A percentile compares a stretch with the other conserved stretches of the same genome.
Conservation (phyloP, 2,329 filamentous ascomycete species). For the Conoideocrella luteorostrata region DNA sequence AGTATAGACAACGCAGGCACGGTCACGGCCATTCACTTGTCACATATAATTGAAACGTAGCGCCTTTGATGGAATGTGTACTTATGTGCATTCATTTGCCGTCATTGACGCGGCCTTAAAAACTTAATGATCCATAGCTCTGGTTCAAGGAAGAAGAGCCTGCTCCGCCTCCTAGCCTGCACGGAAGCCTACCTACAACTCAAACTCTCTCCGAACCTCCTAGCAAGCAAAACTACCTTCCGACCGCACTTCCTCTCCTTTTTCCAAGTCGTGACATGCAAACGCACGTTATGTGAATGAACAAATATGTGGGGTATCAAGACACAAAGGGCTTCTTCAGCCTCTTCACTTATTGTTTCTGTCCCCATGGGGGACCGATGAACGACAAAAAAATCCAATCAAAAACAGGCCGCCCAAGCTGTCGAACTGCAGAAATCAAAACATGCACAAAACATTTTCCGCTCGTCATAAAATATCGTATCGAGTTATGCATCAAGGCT, state of each 20-base stretch:
- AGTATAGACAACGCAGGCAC: no score
- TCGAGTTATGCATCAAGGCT: neutral
- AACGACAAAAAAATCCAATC: neutral
- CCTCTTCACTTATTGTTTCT: no score
- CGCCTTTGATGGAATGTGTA: constrained; percentile 1
- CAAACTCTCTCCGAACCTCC: neutral
- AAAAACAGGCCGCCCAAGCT: neutral
- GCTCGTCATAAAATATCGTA: constrained; percentile 1
- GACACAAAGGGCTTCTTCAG: neutral
- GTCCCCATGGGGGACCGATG: no score
- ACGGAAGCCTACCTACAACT: neutral
- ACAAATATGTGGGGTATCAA: constrained; percentile 9
- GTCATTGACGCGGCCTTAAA: neutral
- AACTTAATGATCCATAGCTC: neutral
- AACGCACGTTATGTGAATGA: neutral
- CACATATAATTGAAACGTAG: neutral
- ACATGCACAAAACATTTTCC: no score
- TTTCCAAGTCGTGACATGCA: neutral
- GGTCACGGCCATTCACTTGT: no score
- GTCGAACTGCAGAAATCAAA: no score
- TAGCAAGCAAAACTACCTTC: neutral
- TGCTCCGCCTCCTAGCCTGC: constrained; percentile 1
- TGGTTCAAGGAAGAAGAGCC: neutral
- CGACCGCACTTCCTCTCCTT: neutral
- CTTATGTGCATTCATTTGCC: constrained; percentile 2